phyloP scores from a whole-genome alignment of 2,329 filamentous ascomycete genomes.

The Cordyceps javanica region DNA sequence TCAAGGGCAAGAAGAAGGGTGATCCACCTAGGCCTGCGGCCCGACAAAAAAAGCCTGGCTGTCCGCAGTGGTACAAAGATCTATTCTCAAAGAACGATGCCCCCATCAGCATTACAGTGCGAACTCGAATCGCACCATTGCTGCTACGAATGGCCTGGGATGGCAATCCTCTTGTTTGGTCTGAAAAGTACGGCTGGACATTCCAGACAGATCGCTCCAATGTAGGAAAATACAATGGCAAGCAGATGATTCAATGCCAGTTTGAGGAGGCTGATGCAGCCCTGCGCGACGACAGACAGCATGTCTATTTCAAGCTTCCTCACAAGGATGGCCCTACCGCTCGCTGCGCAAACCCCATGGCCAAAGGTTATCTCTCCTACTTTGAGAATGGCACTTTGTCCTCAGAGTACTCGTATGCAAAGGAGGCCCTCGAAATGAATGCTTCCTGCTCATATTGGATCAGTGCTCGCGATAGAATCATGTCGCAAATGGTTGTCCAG shows the following conservation, averaged over 20 bases:
- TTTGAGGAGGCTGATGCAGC: conserved; percentile 67
- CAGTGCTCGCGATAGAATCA: conserved; percentile 87
- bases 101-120: conserved; percentile 72
- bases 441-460: conserved; percentile 99
- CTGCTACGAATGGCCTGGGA: conserved; percentile 84
- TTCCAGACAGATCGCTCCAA: conserved; percentile 67
- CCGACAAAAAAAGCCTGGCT: conserved; percentile 87
- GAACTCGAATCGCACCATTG: conserved; percentile 81
- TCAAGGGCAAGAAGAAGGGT: conserved; percentile 81
- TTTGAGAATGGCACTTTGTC: conserved; percentile 86
- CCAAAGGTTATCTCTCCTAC: conserved; percentile 83
- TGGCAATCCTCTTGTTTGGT: conserved; percentile 85
- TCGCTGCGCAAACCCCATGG: conserved; percentile 79
- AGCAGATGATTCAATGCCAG: conserved; percentile 67
- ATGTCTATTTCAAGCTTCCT: conserved; percentile 84
- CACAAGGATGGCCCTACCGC: conserved; percentile 90
- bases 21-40: conserved; percentile 72
- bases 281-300: conserved; percentile 59
- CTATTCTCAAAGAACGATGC: conserved; percentile 65
- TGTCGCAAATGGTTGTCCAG: conserved; percentile 91
- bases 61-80: conserved; percentile 95
- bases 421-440: conserved; percentile 96
- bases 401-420: conserved; percentile 84
- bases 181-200: conserved; percentile 86
- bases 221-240: conserved; percentile 57